These are phyloP conservation scores for Lasiosphaeria miniovina DNA, from an alignment of 495 filamentous ascomycete species.

Conservation along the genomic window DNA sequence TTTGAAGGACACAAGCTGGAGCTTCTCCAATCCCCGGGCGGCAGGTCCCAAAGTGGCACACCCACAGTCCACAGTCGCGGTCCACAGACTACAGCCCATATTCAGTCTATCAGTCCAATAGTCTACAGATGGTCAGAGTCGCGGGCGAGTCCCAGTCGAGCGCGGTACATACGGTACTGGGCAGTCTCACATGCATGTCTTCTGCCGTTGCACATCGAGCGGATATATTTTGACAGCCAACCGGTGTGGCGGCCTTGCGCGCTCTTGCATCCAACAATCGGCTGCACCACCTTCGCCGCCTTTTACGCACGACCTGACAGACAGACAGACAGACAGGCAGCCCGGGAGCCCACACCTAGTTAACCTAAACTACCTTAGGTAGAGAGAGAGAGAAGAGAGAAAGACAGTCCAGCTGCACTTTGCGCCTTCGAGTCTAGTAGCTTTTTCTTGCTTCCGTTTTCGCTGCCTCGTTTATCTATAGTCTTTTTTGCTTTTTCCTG, in stretches of 20 bases:
- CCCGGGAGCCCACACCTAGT: neutral
- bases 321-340: neutral
- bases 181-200: neutral
- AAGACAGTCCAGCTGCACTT: neutral
- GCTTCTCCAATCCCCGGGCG: no score
- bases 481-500: neutral
- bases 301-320: neutral
- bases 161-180: no score
- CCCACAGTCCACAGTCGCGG: no score
- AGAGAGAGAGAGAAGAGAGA: no score
- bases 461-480: neutral
- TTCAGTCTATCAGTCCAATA: no score
- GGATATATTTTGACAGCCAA: slow-evolving; percentile 13
- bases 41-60: no score
- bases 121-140: no score
- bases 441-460: neutral
- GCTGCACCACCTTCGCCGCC: slow-evolving; percentile 5
- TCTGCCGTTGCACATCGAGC: neutral
- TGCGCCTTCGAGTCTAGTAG: slow-evolving; percentile 1
- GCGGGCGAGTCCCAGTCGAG: no score
- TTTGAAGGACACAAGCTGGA: no score
- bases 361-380: no score
- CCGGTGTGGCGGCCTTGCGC: slow-evolving; percentile 13
- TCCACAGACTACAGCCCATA: no score
- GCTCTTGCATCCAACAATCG: neutral